These are phyloP conservation scores for Abrus precatorius DNA, from an alignment of 306 rosid genomes.

Conservation along the genomic window DNA sequence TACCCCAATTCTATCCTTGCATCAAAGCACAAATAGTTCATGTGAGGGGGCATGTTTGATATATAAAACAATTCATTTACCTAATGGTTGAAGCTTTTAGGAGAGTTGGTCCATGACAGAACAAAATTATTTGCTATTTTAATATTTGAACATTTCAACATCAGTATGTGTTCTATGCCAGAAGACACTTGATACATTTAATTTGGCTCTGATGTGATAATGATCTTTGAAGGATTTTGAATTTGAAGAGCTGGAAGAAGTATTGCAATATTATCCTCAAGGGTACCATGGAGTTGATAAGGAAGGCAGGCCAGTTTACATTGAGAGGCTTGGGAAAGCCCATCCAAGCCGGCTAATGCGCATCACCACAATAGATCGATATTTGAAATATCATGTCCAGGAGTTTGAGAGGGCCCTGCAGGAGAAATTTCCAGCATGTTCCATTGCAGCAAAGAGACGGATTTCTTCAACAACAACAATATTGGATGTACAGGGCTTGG, in stretches of 20 bases:
- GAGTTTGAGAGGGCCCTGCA: conserved; percentile 90
- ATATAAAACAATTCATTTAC: background rate
- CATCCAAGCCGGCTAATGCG: conserved; percentile 91
- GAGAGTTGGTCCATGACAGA: conserved; percentile 4
- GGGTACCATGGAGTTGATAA: conserved; percentile 97
- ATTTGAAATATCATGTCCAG: conserved; percentile 92
- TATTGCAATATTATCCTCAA: conserved; percentile 93
- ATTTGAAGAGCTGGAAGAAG: conserved; percentile 92
- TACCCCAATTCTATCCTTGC: conserved; percentile 1
- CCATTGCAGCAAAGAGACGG: conserved; percentile 86
- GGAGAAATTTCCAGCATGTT: conserved; percentile 96
- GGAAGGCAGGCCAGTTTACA: conserved; percentile 97
- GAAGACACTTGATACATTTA: conserved; percentile 12
- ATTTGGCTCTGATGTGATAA: conserved; percentile 48
- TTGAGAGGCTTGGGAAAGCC: conserved; percentile 95
- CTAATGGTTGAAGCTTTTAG: conserved; percentile 1
- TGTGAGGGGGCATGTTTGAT: conserved; percentile 2
- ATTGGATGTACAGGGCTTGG: conserved; percentile 98
- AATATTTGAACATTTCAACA: conserved; percentile 21
- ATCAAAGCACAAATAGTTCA: conserved; percentile 17
- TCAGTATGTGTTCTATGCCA: conserved; percentile 31
- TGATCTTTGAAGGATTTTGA: conserved; percentile 78
- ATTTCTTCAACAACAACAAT: conserved; percentile 90
- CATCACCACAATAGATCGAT: conserved; percentile 86
- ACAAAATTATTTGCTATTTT: background rate